Percentiles rank a stretch among this genome's conserved stretches.
Conservation (phyloP, 306 rosid species). For the Crotalaria pallida region DNA sequence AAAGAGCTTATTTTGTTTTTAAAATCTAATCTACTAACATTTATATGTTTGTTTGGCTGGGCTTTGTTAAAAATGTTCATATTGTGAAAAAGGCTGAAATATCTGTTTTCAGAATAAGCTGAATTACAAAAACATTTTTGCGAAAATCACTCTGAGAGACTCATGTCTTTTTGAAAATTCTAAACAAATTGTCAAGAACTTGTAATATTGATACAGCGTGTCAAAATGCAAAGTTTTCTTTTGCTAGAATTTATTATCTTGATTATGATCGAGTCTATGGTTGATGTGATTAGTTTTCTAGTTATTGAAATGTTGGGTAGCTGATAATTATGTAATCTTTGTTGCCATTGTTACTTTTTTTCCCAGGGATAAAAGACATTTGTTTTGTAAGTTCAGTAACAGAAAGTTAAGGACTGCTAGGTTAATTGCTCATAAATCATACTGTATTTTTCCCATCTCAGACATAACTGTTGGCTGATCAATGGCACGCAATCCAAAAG, state of each 20-base stretch:
- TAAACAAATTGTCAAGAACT: neutral
- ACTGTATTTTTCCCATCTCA: neutral
- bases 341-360: no score
- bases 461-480: conserved; percentile 21
- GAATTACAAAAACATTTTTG: no score
- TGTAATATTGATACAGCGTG: neutral
- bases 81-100: no score
- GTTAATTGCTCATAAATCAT: neutral
- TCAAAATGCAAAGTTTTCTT: neutral
- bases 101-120: no score
- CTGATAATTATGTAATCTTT: neutral
- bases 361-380: no score
- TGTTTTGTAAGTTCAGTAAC: neutral
- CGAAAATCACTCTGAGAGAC: no score
- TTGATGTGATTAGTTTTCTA: neutral
- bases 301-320: neutral
- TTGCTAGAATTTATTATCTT: neutral
- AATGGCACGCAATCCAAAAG: conserved; percentile 75
- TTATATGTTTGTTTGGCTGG: no score
- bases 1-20: no score
- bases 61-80: no score
- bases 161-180: no score
- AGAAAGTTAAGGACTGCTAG: neutral
- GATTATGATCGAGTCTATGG: neutral
- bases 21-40: no score